Evolutionary conservation across 805 yeast genomes (phyloP), one percentile per base, ranked within the genome.

Genomic region (Sugiyamaella marilandica): DNA sequence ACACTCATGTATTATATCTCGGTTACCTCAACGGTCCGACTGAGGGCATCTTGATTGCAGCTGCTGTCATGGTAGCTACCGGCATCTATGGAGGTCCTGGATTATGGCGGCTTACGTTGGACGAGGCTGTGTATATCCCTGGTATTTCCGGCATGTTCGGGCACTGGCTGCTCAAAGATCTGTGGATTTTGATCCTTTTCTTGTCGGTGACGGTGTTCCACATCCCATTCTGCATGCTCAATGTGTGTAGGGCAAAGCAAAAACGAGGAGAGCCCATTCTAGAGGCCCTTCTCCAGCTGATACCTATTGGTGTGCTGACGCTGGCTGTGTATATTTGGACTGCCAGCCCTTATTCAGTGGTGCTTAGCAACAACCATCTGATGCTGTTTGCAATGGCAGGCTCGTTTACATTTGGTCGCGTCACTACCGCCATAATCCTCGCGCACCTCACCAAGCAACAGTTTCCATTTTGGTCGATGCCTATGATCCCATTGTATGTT

Each of bases 21-120:
- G 85, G 94, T 41, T 85, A 81, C 60, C 78, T 89, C 62, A 86
- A 95, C 39, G 99, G 98, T 0, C 99, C 99, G 1, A 97, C 94
- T 5, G 98, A 94, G 70, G 99, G 98, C 4, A 85, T 92, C 32
- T 64, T 90, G 55, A 75, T 85, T 67, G 78, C 90, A 45, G 71
- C 80, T 29, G 63, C 59, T 0, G 72, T 84, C 31, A 90, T 82
- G 69, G 53, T 81, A 5, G 49, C 78, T 14, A 83, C 96, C 0
- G 96, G 89, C 1, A 51, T 83, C 41, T 70, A 72, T 52, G 97
- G 97, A 2, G 62, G 65, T 5, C 83, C 87, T 2, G 78, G 75
- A 2, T 65, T 80, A 46, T 90, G 95, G 94, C 73, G 75, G 49
- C 58, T 61, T 16, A 68, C 71, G 35, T 62, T 82, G 18, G 65